Conservation (phyloP, 139 green algal genomes). For the Yamagishiella unicocca region DNA sequence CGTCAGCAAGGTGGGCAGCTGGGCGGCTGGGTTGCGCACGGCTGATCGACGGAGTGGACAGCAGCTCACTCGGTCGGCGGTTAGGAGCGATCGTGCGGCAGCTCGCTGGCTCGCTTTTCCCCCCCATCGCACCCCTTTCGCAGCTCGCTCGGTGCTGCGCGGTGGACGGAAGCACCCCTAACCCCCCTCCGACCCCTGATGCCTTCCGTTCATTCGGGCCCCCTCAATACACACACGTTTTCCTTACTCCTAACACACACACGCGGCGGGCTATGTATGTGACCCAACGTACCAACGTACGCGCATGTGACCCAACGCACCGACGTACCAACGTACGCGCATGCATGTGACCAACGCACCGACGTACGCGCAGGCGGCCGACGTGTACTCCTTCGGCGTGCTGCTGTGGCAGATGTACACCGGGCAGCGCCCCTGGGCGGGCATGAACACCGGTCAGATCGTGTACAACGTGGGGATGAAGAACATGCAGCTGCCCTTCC, state of each 20-base stretch:
- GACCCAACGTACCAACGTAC: neutral
- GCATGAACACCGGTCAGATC: constrained; percentile 52
- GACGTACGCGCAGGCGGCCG: neutral
- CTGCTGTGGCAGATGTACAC: constrained; percentile 69
- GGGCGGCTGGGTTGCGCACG: neutral
- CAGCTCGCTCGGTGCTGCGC: neutral
- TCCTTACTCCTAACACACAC: neutral
- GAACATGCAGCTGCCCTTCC: constrained; percentile 34
- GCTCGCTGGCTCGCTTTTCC: neutral
- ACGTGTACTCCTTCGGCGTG: constrained; percentile 61
- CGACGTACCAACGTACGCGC: neutral
- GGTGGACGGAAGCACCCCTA: neutral
- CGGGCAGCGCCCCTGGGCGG: constrained; percentile 51
- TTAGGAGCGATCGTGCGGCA: neutral
- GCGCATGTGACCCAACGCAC: neutral
- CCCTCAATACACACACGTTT: neutral
- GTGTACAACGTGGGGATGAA: constrained; percentile 45
- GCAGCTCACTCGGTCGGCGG: neutral
- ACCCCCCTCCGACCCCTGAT: neutral
- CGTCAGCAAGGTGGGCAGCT: constrained; percentile 40
- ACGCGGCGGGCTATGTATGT: neutral
- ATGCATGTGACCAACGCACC: neutral
- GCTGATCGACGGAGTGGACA: neutral
- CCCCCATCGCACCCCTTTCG: neutral
- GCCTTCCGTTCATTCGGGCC: too few species aligned